These are phyloP conservation scores for Eucalyptus erythrocorys DNA, from an alignment of 345 rosid species.

Conservation along the genomic window DNA sequence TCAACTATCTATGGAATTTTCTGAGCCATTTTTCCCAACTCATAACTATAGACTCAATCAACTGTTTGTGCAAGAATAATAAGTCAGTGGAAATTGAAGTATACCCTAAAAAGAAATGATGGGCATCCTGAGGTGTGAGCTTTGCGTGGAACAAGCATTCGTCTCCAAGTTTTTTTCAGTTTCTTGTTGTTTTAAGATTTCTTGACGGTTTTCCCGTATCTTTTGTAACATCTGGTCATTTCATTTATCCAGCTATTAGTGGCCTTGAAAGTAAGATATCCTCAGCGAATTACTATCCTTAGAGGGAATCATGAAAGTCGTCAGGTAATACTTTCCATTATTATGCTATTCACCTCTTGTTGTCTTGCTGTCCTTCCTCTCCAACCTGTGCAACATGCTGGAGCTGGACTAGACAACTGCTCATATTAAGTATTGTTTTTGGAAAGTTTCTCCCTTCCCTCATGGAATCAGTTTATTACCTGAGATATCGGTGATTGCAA, in stretches of 20 bases:
- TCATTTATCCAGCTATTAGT: slow-evolving; percentile 58
- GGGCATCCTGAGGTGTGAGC: neutral
- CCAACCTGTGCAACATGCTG: neutral
- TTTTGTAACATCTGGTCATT: neutral
- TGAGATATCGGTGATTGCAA: neutral
- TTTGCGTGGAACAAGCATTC: neutral
- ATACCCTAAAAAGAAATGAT: neutral
- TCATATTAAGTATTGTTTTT: neutral
- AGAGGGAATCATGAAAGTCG: slow-evolving; percentile 99
- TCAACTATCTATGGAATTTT: neutral
- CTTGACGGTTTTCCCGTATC: neutral
- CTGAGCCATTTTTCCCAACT: neutral
- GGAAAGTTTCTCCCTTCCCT: neutral
- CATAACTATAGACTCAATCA: neutral
- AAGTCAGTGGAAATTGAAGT: neutral
- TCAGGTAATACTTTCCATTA: slow-evolving; percentile 38
- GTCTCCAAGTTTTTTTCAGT: neutral
- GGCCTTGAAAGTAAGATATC: slow-evolving; percentile 80
- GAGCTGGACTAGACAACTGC: neutral
- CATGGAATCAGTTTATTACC: neutral
- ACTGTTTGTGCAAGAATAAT: neutral
- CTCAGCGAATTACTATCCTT: slow-evolving; percentile 83
- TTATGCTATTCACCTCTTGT: neutral
- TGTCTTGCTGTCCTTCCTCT: neutral
- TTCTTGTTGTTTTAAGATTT: neutral